phyloP scores from a whole-genome alignment of 148 eudicot species.

The Rhododendron henanense region DNA sequence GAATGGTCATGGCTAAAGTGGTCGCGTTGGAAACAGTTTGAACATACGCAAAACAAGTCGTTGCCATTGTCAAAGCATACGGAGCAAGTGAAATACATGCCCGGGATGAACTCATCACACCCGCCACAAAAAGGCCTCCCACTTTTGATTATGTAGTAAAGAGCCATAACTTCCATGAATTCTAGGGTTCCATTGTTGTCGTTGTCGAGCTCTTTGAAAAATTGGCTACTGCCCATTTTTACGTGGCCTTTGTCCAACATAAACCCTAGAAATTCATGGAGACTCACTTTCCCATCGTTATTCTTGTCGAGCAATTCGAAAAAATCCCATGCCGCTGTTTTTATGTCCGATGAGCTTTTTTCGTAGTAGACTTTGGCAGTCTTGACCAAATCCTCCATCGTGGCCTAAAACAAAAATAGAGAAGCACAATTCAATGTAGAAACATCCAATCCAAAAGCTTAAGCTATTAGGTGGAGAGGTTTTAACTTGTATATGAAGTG shows the following conservation, averaged over 20 bases:
- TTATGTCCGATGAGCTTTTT: no score
- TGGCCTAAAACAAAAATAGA: neutral
- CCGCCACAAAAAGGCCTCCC: slow-evolving; percentile 18
- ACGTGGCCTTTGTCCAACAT: slow-evolving; percentile 16
- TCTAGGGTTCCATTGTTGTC: slow-evolving; percentile 14
- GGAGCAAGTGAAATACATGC: slow-evolving; percentile 15
- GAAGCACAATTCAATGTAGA: neutral
- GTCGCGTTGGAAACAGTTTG: neutral
- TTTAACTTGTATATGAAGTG: no score
- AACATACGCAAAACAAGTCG: slow-evolving; percentile 3
- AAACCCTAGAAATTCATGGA: slow-evolving; percentile 11
- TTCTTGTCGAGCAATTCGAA: neutral
- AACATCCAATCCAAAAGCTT: no score
- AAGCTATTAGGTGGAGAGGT: no score
- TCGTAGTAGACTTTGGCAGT: neutral
- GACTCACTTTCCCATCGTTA: neutral
- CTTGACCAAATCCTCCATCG: neutral
- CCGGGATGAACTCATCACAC: slow-evolving; percentile 7
- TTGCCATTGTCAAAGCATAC: neutral
- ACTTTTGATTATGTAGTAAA: slow-evolving; percentile 21
- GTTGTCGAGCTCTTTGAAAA: slow-evolving; percentile 9
- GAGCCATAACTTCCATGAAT: slow-evolving; percentile 14
- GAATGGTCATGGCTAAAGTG: neutral
- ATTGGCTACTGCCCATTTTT: neutral
- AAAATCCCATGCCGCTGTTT: neutral